Conservation (phyloP, 2,329 filamentous ascomycete genomes). For the Fulvia fulva region DNA sequence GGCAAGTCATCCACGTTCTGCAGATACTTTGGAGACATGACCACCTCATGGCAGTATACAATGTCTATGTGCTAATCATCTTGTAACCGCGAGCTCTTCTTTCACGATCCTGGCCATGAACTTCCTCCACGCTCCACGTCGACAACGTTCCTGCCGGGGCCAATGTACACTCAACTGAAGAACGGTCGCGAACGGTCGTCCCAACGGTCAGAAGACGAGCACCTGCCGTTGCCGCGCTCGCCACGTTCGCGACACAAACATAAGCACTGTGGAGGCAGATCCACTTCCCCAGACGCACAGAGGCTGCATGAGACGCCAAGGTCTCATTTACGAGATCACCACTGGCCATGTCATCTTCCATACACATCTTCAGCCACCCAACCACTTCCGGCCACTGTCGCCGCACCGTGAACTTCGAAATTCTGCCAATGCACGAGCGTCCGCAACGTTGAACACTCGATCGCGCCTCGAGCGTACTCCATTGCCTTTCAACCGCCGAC, state of each 20-base stretch:
- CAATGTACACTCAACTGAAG: no score
- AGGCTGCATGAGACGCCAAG: not conserved
- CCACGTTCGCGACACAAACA: not conserved
- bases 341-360: not conserved
- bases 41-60: not conserved
- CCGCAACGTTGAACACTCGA: slow-evolving; percentile 4
- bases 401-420: slow-evolving; percentile 7
- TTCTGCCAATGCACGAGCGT: slow-evolving; percentile 13
- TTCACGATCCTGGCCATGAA: not conserved
- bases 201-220: not conserved
- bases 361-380: not conserved
- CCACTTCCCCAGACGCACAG: slow-evolving; percentile 7
- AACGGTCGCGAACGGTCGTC: no score
- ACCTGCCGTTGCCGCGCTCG: not conserved
- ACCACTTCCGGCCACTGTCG: not conserved
- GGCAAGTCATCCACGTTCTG: not conserved
- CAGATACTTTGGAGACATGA: not conserved
- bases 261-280: slow-evolving; percentile 1
- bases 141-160: no score
- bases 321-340: not conserved
- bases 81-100: not conserved
- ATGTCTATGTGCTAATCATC: not conserved
- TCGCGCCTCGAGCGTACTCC: slow-evolving; percentile 11
- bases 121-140: no score
- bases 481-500: no score